Evolutionary conservation across 768 basidiomycete genomes (phyloP).

Genomic region (Collybiopsis luxurians): DNA sequence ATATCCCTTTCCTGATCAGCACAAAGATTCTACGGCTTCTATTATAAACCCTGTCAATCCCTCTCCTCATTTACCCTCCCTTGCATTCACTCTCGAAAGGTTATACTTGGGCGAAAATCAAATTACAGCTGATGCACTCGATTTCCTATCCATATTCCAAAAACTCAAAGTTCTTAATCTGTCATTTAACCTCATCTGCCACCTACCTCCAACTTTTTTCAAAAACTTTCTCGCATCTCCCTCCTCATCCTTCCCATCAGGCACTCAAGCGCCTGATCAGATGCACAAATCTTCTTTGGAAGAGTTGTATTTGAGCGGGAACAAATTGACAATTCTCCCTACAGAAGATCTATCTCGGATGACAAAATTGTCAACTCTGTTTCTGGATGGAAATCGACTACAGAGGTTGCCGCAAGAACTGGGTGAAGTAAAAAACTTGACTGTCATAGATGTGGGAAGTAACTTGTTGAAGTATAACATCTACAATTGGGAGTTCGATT

Average conservation of each 20-base stretch:
- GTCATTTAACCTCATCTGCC: conserved; percentile 89
- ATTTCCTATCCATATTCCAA: conserved; percentile 69
- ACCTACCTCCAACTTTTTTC: conserved; percentile 79
- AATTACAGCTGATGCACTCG: conserved; percentile 76
- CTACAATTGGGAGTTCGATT: conserved; percentile 98
- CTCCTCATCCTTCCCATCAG: background rate
- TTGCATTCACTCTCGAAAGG: conserved; percentile 68
- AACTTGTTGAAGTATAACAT: conserved; percentile 96
- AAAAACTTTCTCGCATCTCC: conserved; percentile 41
- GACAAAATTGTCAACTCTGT: conserved; percentile 67
- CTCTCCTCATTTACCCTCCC: conserved; percentile 41
- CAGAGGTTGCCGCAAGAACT: conserved; percentile 92
- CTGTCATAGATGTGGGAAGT: conserved; percentile 87
- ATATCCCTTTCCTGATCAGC: conserved; percentile 23
- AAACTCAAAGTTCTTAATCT: conserved; percentile 84
- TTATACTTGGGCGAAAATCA: conserved; percentile 91
- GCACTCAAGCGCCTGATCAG: background rate
- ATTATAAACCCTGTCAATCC: conserved; percentile 16
- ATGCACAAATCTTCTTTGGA: conserved; percentile 47
- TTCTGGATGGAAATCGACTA: conserved; percentile 90
- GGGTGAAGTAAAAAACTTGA: conserved; percentile 74
- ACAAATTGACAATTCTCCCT: conserved; percentile 85
- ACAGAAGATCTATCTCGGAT: conserved; percentile 83
- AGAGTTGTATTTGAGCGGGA: conserved; percentile 94
- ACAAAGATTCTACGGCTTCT: conserved; percentile 39